Evolutionary conservation across 176 grass and related monocot species (phyloP), one percentile per base, ranked within the genome.

Genomic region (Carex pumila): DNA sequence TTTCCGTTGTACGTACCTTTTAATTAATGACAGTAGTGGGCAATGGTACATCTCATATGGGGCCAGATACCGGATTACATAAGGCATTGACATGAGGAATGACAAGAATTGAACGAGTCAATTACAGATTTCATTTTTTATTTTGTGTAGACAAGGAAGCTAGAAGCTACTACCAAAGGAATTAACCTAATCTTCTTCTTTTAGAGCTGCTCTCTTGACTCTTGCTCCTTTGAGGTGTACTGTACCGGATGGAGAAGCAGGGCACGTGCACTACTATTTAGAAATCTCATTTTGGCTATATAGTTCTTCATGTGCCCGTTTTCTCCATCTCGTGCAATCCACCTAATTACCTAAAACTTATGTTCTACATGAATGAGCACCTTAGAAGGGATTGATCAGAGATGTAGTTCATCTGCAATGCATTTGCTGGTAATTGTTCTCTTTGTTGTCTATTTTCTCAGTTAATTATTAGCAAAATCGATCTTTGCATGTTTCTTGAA

Each of bases 211-310:
- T 85, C 12, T 67, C 7, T 21, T 72, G 25, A 25, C 12, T 66
- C 7, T 22, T 73, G 50, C 22, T 57, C 22, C 3, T 29, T 64
- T 30, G 56, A 83, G 86, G 86, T 77, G 80, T 18, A 55, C 25
- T 87, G 86, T 39, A 54, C 86, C 47, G 22, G 86, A 83, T 87
- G 86, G 86, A 87, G 86, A 87, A 87, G 86, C 86, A 87, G 86
- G 86, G 86, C 86, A 87, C 86, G 86, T 87, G 86, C 57, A 87
- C 57, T 82, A 59, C 75, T 82, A 82, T 58, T n/a, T 86, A 60
- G 68, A 12, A 50, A 18, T 50, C 47, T 29, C 39, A 67, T 31
- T 47, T 32, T 32, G 14, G 60, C 21, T 80, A 65, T 60, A 21
- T 87, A 71, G 65, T 83, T 74, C 52, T 87, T 71, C 86, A 87